A percentile compares a stretch with the other conserved stretches of the same genome.
These are phyloP conservation scores for Meyerozyma guilliermondii DNA, from an alignment of 1,139 yeast species.

Conservation along the genomic window DNA sequence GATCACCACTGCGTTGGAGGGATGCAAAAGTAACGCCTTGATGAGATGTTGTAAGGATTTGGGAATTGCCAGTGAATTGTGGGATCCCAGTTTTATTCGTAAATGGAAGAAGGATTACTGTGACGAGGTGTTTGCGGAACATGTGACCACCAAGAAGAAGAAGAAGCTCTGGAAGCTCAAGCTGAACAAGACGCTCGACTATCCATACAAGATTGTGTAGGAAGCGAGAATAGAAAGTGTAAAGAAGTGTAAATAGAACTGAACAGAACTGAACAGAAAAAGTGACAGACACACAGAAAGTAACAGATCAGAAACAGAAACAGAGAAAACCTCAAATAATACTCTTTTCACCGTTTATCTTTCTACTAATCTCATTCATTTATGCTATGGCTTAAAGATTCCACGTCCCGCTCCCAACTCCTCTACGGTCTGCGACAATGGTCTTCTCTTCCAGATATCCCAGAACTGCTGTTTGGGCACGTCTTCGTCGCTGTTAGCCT, in stretches of 20 bases:
- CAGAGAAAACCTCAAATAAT: too few species aligned
- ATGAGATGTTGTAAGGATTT: conserved; percentile 98
- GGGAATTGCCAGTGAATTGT: conserved; percentile 92
- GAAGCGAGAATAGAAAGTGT: not conserved
- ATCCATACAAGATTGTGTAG: conserved; percentile 57
- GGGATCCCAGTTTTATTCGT: conserved; percentile 93
- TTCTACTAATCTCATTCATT: not conserved
- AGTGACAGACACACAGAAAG: too few species aligned
- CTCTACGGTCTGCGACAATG: conserved; percentile 73
- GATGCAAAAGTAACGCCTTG: conserved; percentile 92
- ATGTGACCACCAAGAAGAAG: conserved; percentile 74
- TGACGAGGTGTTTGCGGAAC: conserved; percentile 84
- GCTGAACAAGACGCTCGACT: conserved; percentile 70
- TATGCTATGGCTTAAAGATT: conserved; percentile 23
- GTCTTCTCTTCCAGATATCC: conserved; percentile 80
- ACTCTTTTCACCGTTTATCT: too few species aligned
- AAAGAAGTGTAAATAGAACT: not conserved
- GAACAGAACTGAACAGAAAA: too few species aligned
- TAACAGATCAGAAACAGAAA: too few species aligned
- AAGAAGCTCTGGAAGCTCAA: conserved; percentile 85
- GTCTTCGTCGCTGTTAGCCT: conserved; percentile 33
- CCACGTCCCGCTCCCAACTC: conserved; percentile 70
- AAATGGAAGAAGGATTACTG: conserved; percentile 71
- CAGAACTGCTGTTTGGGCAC: conserved; percentile 61
- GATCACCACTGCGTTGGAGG: conserved; percentile 94